phyloP scores from a whole-genome alignment of 192 early-diverging fungal genomes.

The Linderina pennispora region DNA sequence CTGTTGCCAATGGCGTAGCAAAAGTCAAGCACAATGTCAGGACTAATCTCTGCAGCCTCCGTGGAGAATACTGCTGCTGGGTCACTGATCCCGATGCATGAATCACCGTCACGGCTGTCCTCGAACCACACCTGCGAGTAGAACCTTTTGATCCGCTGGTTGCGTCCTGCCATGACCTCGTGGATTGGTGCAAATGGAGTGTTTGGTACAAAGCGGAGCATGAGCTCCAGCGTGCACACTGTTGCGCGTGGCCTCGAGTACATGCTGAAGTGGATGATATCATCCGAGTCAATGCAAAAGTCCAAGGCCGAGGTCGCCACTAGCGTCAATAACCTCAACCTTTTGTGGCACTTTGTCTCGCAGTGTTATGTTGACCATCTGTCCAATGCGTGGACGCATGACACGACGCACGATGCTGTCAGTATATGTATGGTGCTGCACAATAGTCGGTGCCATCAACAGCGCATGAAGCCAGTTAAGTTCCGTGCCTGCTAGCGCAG shows the following conservation, averaged over 20 bases:
- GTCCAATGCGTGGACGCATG: constrained; percentile 52
- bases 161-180: constrained; percentile 51
- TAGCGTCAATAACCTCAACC: no score
- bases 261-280: constrained; percentile 55
- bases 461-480: constrained; percentile 78
- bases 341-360: no score
- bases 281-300: constrained; percentile 43
- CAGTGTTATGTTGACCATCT: constrained; percentile 28
- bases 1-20: constrained; percentile 71
- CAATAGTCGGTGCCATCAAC: constrained; percentile 60
- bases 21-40: constrained; percentile 69
- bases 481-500: constrained; percentile 5
- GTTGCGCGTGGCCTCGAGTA: constrained; percentile 47
- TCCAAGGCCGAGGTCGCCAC: constrained; percentile 36
- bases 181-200: constrained; percentile 81
- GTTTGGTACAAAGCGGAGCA: constrained; percentile 74
- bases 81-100: constrained; percentile 52
- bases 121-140: constrained; percentile 82
- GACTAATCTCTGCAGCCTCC: constrained; percentile 47
- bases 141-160: constrained; percentile 83
- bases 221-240: constrained; percentile 67
- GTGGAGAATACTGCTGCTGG: constrained; percentile 34
- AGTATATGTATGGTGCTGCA: constrained; percentile 61
- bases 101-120: constrained; percentile 38
- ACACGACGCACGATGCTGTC: constrained; percentile 55